Evolutionary conservation across 2,329 filamentous ascomycete species (phyloP).

Genomic region (Fusarium burgessii): DNA sequence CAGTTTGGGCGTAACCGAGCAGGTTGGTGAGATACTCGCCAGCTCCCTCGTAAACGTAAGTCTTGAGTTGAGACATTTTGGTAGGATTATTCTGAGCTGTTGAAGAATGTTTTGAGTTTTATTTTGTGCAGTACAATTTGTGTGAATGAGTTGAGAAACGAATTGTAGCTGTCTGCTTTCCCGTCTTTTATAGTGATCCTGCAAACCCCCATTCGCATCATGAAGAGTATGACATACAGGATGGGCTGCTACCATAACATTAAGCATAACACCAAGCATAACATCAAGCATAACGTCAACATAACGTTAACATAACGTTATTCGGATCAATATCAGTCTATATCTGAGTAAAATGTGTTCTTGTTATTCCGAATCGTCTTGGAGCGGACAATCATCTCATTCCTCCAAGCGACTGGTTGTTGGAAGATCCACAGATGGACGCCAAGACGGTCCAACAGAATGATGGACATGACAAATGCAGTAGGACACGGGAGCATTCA

Average conservation of each 20-base stretch:
- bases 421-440: not conserved
- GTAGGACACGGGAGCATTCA: not conserved
- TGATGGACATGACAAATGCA: constrained; percentile 35
- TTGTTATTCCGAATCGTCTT: rapidly evolving
- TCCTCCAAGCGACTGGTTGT: rapidly evolving
- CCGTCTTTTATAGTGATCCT: not conserved
- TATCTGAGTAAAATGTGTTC: not conserved
- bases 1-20: constrained; percentile 59
- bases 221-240: not conserved
- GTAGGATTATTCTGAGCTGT: rapidly evolving
- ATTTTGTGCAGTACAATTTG: rapidly evolving
- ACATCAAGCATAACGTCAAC: not conserved
- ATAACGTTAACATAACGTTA: not conserved
- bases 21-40: constrained; percentile 48
- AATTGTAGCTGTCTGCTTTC: not conserved
- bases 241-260: not conserved
- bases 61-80: constrained; percentile 49
- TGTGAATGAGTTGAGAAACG: not conserved
- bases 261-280: not conserved
- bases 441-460: constrained; percentile 35
- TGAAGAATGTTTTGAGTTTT: too few species aligned
- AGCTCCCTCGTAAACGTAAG: constrained; percentile 46
- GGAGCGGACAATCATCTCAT: not conserved
- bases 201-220: too few species aligned
- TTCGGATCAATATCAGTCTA: not conserved